A percentile compares a stretch with the other conserved stretches of the same genome.
These are phyloP conservation scores for Rhododendron simsii DNA, from an alignment of 148 eudicot species.

Conservation along the genomic window DNA sequence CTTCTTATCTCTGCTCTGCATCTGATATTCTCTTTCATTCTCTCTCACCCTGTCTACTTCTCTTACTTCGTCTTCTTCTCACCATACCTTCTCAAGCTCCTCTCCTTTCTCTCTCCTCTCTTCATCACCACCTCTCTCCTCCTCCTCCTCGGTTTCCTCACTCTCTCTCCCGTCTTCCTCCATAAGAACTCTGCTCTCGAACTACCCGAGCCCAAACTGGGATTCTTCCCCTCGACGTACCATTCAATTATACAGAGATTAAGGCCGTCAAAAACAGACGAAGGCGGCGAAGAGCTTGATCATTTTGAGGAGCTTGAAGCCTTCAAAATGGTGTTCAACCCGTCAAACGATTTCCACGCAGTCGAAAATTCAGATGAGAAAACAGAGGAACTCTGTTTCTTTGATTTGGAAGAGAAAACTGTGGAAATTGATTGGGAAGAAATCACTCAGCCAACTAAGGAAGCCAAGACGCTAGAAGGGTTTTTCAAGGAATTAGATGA, in stretches of 20 bases:
- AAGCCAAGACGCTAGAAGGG: conserved; percentile 17
- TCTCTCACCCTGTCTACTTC: conserved; percentile 63
- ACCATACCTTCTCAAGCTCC: conserved; percentile 38
- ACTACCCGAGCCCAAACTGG: conserved; percentile 12
- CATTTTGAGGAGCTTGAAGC: conserved; percentile 46
- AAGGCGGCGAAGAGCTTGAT: conserved; percentile 16
- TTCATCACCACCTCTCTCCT: conserved; percentile 48
- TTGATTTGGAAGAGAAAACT: not conserved
- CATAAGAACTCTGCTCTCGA: not conserved
- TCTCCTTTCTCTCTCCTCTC: conserved; percentile 49
- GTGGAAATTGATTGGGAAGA: conserved; percentile 13
- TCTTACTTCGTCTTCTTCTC: conserved; percentile 79
- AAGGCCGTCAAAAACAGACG: conserved; percentile 7
- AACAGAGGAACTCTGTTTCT: not conserved
- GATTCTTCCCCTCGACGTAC: conserved; percentile 18
- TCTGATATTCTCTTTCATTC: conserved; percentile 25
- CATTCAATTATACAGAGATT: conserved; percentile 17
- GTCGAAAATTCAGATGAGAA: conserved; percentile 12
- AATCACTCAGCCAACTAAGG: not conserved
- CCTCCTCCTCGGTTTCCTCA: conserved; percentile 22
- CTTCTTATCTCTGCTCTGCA: conserved; percentile 30
- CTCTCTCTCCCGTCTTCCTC: conserved; percentile 22
- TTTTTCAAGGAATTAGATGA: conserved; percentile 22
- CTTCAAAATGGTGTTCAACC: conserved; percentile 51
- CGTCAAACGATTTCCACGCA: conserved; percentile 19